Conservation (phyloP, 257 asterid species). For the Salvia hispanica region DNA sequence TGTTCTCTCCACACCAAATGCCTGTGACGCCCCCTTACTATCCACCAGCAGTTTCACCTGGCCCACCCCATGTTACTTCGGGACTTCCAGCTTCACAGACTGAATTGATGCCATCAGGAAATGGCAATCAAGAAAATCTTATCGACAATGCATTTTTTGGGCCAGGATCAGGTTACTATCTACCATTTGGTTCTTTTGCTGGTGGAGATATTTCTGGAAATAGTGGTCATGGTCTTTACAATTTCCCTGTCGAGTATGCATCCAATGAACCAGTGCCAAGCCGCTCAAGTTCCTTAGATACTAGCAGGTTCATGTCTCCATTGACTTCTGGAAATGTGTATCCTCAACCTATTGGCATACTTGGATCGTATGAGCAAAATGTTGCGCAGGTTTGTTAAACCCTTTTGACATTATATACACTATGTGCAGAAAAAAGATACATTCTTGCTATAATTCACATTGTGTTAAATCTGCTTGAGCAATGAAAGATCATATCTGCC, state of each 20-base stretch:
- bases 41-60: constrained; percentile 84
- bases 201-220: constrained; percentile 84
- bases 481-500: constrained; percentile 12
- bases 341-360: constrained; percentile 85
- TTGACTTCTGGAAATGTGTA: constrained; percentile 77
- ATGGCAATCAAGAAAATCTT: constrained; percentile 73
- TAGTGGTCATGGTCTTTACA: constrained; percentile 75
- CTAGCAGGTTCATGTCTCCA: constrained; percentile 79
- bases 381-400: constrained; percentile 72
- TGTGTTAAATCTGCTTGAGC: constrained; percentile 10
- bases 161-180: constrained; percentile 77
- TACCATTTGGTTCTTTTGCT: constrained; percentile 84
- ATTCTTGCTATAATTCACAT: constrained; percentile 12
- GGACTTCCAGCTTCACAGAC: constrained; percentile 68
- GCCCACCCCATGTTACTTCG: constrained; percentile 75
- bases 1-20: constrained; percentile 87
- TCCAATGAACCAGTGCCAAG: constrained; percentile 66
- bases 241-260: constrained; percentile 76
- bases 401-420: constrained; percentile 25
- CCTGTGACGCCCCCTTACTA: constrained; percentile 71
- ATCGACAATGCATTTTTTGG: constrained; percentile 69
- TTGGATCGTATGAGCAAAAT: constrained; percentile 92
- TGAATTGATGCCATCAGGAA: constrained; percentile 68
- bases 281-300: constrained; percentile 63
- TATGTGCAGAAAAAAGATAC: constrained; percentile 18